These are phyloP conservation scores for Daldinia bambusicola DNA, from an alignment of 495 filamentous ascomycete species.

Conservation along the genomic window DNA sequence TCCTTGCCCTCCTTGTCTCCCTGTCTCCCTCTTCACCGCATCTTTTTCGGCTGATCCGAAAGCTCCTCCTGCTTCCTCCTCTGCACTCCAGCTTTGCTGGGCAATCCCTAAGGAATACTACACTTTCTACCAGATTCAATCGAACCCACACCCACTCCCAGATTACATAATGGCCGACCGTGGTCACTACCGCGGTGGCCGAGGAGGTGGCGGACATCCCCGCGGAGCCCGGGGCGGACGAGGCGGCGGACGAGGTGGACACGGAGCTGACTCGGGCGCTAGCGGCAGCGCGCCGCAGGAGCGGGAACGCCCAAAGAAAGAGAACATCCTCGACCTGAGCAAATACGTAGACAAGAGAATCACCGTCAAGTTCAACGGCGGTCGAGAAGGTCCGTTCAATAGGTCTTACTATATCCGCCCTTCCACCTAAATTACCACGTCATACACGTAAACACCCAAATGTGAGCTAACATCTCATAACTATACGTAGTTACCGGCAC, in stretches of 20 bases:
- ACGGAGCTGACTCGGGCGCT: slow-evolving; percentile 44
- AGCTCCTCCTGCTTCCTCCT: slow-evolving; percentile 15
- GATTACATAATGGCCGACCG: slow-evolving; percentile 70
- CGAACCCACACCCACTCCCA: neutral
- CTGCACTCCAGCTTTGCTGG: slow-evolving; percentile 1
- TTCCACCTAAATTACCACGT: neutral
- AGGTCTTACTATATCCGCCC: neutral
- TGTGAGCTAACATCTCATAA: neutral
- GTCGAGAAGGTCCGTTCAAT: slow-evolving; percentile 78
- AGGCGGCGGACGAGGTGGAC: slow-evolving; percentile 54
- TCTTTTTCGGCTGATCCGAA: slow-evolving; percentile 29
- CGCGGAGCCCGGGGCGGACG: slow-evolving; percentile 61
- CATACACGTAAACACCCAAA: neutral
- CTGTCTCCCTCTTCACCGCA: slow-evolving; percentile 30
- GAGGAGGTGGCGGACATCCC: slow-evolving; percentile 50
- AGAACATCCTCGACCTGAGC: slow-evolving; percentile 93
- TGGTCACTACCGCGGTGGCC: slow-evolving; percentile 56
- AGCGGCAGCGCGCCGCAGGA: slow-evolving; percentile 55
- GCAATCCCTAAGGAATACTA: neutral
- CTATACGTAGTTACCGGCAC: slow-evolving; percentile 75
- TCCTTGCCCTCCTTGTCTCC: neutral
- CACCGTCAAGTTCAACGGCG: slow-evolving; percentile 94
- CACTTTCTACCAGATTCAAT: neutral
- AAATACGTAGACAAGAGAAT: slow-evolving; percentile 98
- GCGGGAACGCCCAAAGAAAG: slow-evolving; percentile 89